Evolutionary conservation across 2,329 filamentous ascomycete species (phyloP).

Genomic region (Calycina marina): DNA sequence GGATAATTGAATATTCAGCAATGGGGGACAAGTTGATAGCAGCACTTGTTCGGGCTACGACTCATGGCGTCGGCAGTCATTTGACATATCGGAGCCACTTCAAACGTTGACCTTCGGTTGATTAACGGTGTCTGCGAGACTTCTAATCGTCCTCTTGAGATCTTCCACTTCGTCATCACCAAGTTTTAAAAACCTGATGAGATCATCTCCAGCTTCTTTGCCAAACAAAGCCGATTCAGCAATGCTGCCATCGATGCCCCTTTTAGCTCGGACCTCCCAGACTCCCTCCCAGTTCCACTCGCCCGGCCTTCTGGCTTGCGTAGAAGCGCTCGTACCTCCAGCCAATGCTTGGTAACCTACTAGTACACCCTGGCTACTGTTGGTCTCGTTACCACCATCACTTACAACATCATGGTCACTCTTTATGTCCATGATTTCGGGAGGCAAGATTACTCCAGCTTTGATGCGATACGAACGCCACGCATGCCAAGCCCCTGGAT

Average conservation of each 20-base stretch:
- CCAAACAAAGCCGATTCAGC: constrained; percentile 73
- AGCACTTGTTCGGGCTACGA: too few relatives aligned
- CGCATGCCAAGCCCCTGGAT: constrained; percentile 85
- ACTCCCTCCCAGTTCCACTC: constrained; percentile 98
- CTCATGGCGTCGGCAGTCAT: too few relatives aligned
- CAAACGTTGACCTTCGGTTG: not conserved
- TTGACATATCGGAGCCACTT: too few relatives aligned
- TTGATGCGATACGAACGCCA: constrained; percentile 60
- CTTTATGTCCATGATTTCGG: constrained; percentile 4
- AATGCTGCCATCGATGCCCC: constrained; percentile 60
- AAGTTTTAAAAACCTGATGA: constrained; percentile 55
- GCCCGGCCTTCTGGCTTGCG: constrained; percentile 40
- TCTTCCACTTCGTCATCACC: constrained; percentile 42
- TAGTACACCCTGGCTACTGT: constrained; percentile 3
- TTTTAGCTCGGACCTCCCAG: constrained; percentile 80
- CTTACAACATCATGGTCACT: constrained; percentile 8
- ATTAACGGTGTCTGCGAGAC: constrained; percentile 28
- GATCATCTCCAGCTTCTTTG: constrained; percentile 47
- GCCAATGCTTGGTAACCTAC: constrained; percentile 11
- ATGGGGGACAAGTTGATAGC: too few relatives aligned
- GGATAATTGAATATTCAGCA: too few relatives aligned
- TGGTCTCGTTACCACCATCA: constrained; percentile 8
- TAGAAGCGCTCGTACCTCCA: constrained; percentile 9
- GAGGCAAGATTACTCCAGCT: constrained; percentile 26
- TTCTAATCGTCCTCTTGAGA: constrained; percentile 42